phyloP scores from a whole-genome alignment of 164 flowering plant genomes.

The Kingdonia uniflora region DNA sequence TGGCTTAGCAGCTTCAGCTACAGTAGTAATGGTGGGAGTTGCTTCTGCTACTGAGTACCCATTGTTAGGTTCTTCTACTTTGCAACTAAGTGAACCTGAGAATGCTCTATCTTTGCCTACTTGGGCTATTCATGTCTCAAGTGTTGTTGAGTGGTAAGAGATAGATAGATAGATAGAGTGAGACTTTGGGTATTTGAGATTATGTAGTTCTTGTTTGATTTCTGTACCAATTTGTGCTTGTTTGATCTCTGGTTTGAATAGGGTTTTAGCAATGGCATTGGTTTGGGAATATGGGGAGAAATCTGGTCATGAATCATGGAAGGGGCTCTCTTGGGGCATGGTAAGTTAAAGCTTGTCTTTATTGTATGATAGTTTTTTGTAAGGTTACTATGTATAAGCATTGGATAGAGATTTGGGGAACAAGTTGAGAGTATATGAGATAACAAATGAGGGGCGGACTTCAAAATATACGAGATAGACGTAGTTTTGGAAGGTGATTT shows the following conservation, averaged over 20 bases:
- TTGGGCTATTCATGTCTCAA: conserved; percentile 93
- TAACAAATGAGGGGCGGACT: too few species aligned
- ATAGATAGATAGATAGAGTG: too few species aligned
- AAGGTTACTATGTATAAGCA: too few species aligned
- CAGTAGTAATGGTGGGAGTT: conserved; percentile 15
- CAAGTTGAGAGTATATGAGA: too few species aligned
- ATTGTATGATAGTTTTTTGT: too few species aligned
- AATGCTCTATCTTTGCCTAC: conserved; percentile 95
- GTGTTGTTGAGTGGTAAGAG: conserved; percentile 81
- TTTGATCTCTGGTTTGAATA: conserved; percentile 13
- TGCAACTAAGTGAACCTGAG: conserved; percentile 52
- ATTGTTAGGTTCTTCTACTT: conserved; percentile 18
- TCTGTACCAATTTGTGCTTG: background rate
- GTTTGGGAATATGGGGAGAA: conserved; percentile 93
- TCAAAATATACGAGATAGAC: too few species aligned
- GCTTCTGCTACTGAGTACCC: conserved; percentile 39
- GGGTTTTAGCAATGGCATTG: conserved; percentile 86
- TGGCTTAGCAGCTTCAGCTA: conserved; percentile 18
- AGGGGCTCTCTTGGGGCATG: conserved; percentile 99
- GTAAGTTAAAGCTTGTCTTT: conserved; percentile 31
- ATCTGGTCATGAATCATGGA: conserved; percentile 81
- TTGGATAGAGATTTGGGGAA: too few species aligned
- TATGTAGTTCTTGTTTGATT: too few species aligned
- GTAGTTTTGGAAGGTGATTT: too few species aligned
- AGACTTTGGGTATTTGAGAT: too few species aligned